Conservation (phyloP, 2,329 filamentous ascomycete species). For the Trichoderma pleuroti region DNA sequence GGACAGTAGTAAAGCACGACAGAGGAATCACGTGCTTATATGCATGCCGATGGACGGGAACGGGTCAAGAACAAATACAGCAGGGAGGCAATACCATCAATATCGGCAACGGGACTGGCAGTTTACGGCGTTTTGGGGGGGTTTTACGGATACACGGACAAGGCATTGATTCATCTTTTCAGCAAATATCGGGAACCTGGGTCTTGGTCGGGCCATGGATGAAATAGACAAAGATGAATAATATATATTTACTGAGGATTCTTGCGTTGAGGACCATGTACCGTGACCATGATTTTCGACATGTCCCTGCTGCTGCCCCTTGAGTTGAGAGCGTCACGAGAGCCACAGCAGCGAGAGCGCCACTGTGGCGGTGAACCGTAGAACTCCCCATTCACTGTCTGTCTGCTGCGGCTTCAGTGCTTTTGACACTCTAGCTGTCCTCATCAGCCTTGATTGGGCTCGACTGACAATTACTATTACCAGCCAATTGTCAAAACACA, state of each 20-base stretch:
- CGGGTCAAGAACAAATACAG: background rate
- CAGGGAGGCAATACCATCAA: background rate
- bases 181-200: background rate
- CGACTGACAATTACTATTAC: background rate
- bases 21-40: background rate
- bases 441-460: background rate
- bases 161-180: background rate
- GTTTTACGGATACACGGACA: constrained; percentile 5
- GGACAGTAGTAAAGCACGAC: constrained; percentile 19
- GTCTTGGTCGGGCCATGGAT: background rate
- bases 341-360: background rate
- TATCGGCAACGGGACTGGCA: background rate
- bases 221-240: constrained; percentile 2
- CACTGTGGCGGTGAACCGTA: constrained; percentile 12
- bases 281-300: background rate
- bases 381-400: background rate
- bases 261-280: background rate
- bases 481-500: background rate
- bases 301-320: background rate
- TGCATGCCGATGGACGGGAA: background rate
- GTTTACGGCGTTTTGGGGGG: constrained; percentile 20
- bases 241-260: background rate
- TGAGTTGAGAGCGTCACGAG: background rate
- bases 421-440: background rate
- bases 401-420: background rate